A percentile compares a stretch with the other conserved stretches of the same genome.
phyloP scores from a whole-genome alignment of 2,329 filamentous ascomycete genomes.

The Botryotinia globosa region DNA sequence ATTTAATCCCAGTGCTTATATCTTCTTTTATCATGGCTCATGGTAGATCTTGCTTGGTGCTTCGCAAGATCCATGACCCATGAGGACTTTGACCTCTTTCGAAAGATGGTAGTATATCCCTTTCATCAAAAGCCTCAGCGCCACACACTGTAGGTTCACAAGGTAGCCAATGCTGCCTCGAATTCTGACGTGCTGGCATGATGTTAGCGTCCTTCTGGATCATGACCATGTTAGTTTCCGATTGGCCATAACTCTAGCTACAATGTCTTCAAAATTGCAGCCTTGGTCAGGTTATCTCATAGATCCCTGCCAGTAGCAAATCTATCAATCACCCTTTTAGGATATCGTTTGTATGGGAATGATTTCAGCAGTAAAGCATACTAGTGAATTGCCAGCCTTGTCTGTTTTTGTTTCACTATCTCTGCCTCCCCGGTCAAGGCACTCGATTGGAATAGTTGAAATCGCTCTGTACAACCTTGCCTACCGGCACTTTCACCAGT shows the following conservation, averaged over 20 bases:
- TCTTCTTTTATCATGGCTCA: constrained; percentile 20
- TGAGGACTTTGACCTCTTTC: constrained; percentile 34
- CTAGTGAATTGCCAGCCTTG: constrained; percentile 8
- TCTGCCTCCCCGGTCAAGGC: constrained; percentile 12
- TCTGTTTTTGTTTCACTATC: constrained; percentile 18
- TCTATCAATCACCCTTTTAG: constrained; percentile 13
- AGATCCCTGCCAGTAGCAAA: neutral
- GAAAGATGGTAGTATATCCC: constrained; percentile 22
- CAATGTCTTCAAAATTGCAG: constrained; percentile 12
- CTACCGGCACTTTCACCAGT: constrained; percentile 5
- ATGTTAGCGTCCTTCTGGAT: neutral
- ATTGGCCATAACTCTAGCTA: constrained; percentile 9
- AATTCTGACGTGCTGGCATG: constrained; percentile 14
- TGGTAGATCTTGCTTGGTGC: constrained; percentile 34
- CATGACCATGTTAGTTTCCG: neutral
- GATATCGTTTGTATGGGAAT: constrained; percentile 2
- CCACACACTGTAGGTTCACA: constrained; percentile 27
- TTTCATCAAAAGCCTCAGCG: constrained; percentile 27
- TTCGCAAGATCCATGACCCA: constrained; percentile 36
- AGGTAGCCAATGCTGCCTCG: constrained; percentile 13
- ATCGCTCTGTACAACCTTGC: constrained; percentile 1
- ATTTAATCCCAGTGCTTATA: constrained; percentile 3
- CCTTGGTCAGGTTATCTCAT: constrained; percentile 12
- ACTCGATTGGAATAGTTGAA: constrained; percentile 13
- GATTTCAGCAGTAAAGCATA: constrained; percentile 8